Evolutionary conservation across 352 stramenopile species (phyloP).

Genomic region (Phytophthora quininea): DNA sequence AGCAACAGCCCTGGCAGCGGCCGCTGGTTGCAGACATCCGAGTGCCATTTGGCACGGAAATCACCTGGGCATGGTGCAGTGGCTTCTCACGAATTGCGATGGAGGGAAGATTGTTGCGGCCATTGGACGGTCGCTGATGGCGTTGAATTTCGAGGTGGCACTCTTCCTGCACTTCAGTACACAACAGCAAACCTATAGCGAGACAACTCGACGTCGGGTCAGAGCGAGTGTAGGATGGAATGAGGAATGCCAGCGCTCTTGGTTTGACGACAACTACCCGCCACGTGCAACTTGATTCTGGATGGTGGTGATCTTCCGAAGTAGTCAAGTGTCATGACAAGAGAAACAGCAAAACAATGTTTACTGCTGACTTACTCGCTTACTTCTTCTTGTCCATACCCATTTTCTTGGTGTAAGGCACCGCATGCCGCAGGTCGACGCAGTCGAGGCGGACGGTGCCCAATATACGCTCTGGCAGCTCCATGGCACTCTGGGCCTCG

Average conservation of each 20-base stretch:
- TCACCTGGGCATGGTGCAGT: background rate
- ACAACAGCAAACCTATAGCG: background rate
- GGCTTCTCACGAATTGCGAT: background rate
- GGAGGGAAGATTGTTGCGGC: background rate
- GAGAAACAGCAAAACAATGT: no score
- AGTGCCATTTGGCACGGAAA: background rate
- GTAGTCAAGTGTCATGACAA: no score
- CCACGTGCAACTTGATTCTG: background rate
- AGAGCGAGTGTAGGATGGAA: background rate
- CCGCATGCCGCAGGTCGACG: conserved; percentile 64
- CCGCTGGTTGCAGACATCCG: background rate
- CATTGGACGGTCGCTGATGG: background rate
- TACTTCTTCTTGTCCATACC: conserved; percentile 37
- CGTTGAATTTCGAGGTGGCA: background rate
- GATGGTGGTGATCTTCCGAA: no score
- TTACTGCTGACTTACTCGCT: background rate
- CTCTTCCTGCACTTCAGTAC: background rate
- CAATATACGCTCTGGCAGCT: conserved; percentile 80
- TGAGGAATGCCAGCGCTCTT: background rate
- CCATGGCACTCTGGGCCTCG: conserved; percentile 66
- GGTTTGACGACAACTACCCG: background rate
- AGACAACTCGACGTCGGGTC: background rate
- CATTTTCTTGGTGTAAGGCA: conserved; percentile 43
- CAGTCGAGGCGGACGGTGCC: conserved; percentile 72
- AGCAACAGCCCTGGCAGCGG: background rate